phyloP scores from a whole-genome alignment of 2,329 filamentous ascomycete species.

The Pseudocercospora vitis region DNA sequence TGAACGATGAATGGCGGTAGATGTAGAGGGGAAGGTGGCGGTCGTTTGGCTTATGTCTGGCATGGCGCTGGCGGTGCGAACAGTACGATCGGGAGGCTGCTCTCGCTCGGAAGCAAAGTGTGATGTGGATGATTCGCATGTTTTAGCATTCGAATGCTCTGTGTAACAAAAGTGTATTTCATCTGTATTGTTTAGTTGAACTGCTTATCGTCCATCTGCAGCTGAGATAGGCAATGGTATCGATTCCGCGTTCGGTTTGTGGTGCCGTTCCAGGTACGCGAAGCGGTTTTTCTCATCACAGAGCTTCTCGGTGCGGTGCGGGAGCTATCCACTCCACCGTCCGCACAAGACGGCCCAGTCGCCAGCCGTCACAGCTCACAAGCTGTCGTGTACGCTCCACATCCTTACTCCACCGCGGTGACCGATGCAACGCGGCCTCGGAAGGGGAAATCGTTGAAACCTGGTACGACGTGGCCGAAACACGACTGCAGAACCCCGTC shows the following conservation, averaged over 20 bases:
- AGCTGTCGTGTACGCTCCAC: too few species aligned
- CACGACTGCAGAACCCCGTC: too few species aligned
- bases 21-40: background rate
- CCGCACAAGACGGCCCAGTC: too few species aligned
- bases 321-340: too few species aligned
- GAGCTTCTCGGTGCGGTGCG: too few species aligned
- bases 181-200: background rate
- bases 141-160: background rate
- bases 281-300: background rate
- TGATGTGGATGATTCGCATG: background rate
- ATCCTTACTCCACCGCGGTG: too few species aligned
- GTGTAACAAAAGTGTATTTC: slow-evolving; percentile 1
- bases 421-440: too few species aligned
- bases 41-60: too few species aligned
- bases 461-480: too few species aligned
- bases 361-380: too few species aligned
- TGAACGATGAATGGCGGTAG: slow-evolving; percentile 4
- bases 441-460: too few species aligned
- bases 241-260: background rate
- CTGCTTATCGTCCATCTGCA: too few species aligned
- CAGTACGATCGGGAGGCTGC: background rate
- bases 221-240: background rate
- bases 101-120: slow-evolving; percentile 4
- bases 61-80: background rate
- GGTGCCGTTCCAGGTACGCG: background rate